Conservation (phyloP, 345 rosid species). For the Mallotus nudiflorus region DNA sequence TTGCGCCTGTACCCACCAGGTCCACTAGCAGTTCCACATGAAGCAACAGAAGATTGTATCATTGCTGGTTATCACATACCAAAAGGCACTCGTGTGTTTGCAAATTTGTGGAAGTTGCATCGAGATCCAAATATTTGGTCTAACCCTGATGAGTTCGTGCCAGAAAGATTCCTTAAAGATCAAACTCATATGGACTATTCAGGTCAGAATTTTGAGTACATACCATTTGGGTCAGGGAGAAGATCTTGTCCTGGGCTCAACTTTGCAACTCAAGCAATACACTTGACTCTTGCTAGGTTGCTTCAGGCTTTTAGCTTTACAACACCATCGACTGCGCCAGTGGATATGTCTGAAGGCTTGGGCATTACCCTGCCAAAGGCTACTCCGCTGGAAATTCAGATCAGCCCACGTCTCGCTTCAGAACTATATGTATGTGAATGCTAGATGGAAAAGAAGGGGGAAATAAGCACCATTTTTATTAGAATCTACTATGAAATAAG, state of each 20-base stretch:
- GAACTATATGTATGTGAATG: not conserved
- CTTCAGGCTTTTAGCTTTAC: conserved; percentile 23
- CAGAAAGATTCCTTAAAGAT: conserved; percentile 30
- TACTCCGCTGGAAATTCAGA: conserved; percentile 16
- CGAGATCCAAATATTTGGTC: conserved; percentile 28
- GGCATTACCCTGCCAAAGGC: conserved; percentile 20
- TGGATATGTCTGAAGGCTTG: conserved; percentile 18
- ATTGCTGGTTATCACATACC: conserved; percentile 17
- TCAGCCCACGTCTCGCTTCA: not conserved
- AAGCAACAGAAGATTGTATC: conserved; percentile 10
- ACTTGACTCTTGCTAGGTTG: conserved; percentile 24
- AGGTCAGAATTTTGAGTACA: conserved; percentile 31
- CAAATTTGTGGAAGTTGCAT: conserved; percentile 29
- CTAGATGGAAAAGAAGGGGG: not conserved
- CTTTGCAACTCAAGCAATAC: conserved; percentile 31
- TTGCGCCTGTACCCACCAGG: conserved; percentile 27
- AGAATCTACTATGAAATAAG: too few relatives aligned
- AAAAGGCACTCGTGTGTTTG: conserved; percentile 18
- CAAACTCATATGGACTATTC: not conserved
- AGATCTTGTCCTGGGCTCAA: conserved; percentile 31
- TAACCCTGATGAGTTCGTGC: conserved; percentile 25
- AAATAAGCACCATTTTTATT: too few relatives aligned
- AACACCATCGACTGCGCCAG: conserved; percentile 4
- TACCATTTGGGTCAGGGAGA: conserved; percentile 40
- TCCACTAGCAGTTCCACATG: conserved; percentile 17